Evolutionary conservation across 2,329 filamentous ascomycete genomes (phyloP).

Genomic region (Orbilia blumenaviensis): DNA sequence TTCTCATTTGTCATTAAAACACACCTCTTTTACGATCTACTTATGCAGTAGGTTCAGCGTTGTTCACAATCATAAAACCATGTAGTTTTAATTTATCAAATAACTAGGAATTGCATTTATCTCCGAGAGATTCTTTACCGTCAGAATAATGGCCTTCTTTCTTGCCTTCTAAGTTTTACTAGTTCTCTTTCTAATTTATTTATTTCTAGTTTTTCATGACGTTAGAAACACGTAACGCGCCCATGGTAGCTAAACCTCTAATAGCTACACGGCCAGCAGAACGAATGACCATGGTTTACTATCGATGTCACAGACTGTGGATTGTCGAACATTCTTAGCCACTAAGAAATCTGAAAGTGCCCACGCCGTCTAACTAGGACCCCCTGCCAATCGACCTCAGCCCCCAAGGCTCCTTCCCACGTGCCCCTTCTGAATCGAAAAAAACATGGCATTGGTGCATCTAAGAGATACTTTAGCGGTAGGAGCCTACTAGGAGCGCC

Average conservation of each 20-base stretch:
- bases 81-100: constrained; percentile 41
- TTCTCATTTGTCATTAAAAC: constrained; percentile 20
- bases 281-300: background rate
- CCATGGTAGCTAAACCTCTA: background rate
- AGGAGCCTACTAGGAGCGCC: background rate
- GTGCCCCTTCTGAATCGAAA: constrained; percentile 13
- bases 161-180: background rate
- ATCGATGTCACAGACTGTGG: background rate
- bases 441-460: constrained; percentile 6
- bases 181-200: too few relatives aligned
- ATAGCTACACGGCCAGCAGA: background rate
- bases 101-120: constrained; percentile 22
- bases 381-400: constrained; percentile 1
- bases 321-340: too few relatives aligned
- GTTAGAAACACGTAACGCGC: background rate
- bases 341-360: background rate
- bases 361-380: background rate
- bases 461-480: background rate
- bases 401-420: background rate
- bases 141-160: background rate
- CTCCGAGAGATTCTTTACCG: constrained; percentile 5
- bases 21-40: constrained; percentile 19
- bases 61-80: background rate
- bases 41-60: constrained; percentile 25
- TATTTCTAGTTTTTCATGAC: background rate